phyloP scores from a whole-genome alignment of 139 green algal species.

The Coelastrella sp. region DNA sequence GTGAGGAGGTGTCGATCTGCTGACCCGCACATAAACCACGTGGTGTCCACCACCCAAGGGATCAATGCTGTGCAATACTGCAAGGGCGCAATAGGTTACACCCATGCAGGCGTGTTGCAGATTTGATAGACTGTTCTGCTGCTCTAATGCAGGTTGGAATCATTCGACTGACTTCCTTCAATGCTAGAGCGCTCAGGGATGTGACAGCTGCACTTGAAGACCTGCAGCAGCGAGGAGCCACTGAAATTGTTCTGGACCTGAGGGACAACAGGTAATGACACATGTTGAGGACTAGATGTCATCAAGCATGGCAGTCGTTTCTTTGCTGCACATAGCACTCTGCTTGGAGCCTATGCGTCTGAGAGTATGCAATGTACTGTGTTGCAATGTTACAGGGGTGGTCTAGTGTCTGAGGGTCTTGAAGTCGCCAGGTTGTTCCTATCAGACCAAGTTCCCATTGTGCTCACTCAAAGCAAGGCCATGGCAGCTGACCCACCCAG shows the following conservation, averaged over 20 bases:
- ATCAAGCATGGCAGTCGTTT: too few species aligned
- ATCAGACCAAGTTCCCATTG: constrained; percentile 69
- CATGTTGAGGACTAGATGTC: too few species aligned
- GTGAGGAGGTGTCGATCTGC: too few species aligned
- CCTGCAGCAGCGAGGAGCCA: constrained; percentile 60
- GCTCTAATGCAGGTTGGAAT: constrained; percentile 59
- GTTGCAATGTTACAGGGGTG: constrained; percentile 36
- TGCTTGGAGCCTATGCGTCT: too few species aligned
- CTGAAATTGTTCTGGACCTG: constrained; percentile 90
- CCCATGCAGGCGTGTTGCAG: too few species aligned
- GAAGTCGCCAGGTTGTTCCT: constrained; percentile 93
- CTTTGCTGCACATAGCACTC: too few species aligned
- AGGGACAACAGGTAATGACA: constrained; percentile 94
- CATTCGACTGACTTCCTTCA: constrained; percentile 82
- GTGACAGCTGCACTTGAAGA: constrained; percentile 71
- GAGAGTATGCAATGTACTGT: background rate
- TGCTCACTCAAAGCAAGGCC: constrained; percentile 73
- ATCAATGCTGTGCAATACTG: too few species aligned
- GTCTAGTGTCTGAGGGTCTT: constrained; percentile 88
- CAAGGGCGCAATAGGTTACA: too few species aligned
- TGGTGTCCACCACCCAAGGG: too few species aligned
- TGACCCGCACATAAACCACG: too few species aligned
- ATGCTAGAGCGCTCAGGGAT: constrained; percentile 80
- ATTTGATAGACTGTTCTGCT: background rate
- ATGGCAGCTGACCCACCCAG: constrained; percentile 41